A percentile compares a stretch with the other conserved stretches of the same genome.
Conservation (phyloP, 345 rosid genomes). For the Citrus trifoliata region DNA sequence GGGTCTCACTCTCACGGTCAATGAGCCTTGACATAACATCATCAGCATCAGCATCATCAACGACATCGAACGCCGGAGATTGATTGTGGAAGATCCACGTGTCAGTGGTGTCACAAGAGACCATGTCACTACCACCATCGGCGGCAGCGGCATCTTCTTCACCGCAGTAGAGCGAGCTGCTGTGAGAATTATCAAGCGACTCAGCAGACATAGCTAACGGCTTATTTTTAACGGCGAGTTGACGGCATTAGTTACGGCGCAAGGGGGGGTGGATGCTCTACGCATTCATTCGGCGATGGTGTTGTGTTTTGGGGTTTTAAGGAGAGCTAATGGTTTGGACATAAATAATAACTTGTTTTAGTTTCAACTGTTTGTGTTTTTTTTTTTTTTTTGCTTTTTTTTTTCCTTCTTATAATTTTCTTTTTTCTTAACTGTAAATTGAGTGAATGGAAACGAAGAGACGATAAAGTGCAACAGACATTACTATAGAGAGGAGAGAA, state of each 20-base stretch:
- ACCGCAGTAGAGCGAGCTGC: slow-evolving; percentile 7
- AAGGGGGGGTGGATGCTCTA: background rate
- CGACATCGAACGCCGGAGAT: slow-evolving; percentile 9
- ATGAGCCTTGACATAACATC: slow-evolving; percentile 23
- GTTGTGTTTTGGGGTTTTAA: slow-evolving; percentile 16
- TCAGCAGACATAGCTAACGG: slow-evolving; percentile 4
- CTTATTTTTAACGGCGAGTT: background rate
- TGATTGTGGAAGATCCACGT: slow-evolving; percentile 19
- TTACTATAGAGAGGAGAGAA: background rate
- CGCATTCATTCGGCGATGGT: background rate
- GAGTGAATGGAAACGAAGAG: background rate
- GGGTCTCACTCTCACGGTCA: slow-evolving; percentile 40
- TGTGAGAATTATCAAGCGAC: slow-evolving; percentile 13
- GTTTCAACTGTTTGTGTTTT: background rate
- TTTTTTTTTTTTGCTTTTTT: too few species aligned
- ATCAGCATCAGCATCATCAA: slow-evolving; percentile 18
- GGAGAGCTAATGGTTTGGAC: slow-evolving; percentile 8
- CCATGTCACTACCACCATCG: slow-evolving; percentile 22
- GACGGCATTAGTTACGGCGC: slow-evolving; percentile 21
- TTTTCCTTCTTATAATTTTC: background rate
- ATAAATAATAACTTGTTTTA: slow-evolving; percentile 6
- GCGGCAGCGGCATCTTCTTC: slow-evolving; percentile 8
- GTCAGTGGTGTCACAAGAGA: slow-evolving; percentile 13
- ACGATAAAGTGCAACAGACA: background rate
- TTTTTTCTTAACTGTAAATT: background rate